Base-by-base conservation (phyloP, 2,329 filamentous ascomycete species). In the Pseudocercospora cruenta region DNA sequence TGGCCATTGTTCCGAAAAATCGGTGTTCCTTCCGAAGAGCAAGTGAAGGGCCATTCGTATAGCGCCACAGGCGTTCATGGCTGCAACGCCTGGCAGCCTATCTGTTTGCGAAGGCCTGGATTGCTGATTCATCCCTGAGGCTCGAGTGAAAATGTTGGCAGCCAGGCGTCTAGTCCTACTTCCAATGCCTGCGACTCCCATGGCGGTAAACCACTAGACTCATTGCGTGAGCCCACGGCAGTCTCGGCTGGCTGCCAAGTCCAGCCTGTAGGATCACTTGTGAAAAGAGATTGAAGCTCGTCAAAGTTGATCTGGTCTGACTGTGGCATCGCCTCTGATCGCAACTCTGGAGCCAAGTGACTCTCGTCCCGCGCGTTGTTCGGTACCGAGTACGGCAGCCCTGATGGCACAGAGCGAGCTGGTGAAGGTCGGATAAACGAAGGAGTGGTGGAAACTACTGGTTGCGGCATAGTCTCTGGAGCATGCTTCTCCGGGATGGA, bases 181-280 rank as follows among this genome's bases (percentile, higher is more conserved):
- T 72, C 70, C n/a, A 71, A 54, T 22, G 64, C 66, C 16, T 63
- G 68, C 12, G 67, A 69, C 43, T 72, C 70, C 70, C 70, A 72
- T 31, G 70, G 70, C 39, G 70, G 70, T 36, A 72, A 33, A 39
- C 68, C 70, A 21, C 65, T 67, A 12, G 67, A 68, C 49, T 71
- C 69, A 54, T 64, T 69, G 39, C 68, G 59, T 26, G 69, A 70
- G 5, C 69, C 70, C 7, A 72, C 67, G 39, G 69, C 70, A 26
- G 70, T 72, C 45, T 72, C 70, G n/a, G 69, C 69, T 22, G 70
- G 70, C 57, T 72, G 70, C 70, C 70, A 72, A 39, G 70, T 71
- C 69, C 70, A 71, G 2, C 70, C 70, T 3, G 70, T 70, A 12
- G 70, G 70, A 60, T 72, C 70, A 51, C 69, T 72, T 3, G 68